Evolutionary conservation across 2,329 filamentous ascomycete species (phyloP).

Genomic region (Venturia nashicola): DNA sequence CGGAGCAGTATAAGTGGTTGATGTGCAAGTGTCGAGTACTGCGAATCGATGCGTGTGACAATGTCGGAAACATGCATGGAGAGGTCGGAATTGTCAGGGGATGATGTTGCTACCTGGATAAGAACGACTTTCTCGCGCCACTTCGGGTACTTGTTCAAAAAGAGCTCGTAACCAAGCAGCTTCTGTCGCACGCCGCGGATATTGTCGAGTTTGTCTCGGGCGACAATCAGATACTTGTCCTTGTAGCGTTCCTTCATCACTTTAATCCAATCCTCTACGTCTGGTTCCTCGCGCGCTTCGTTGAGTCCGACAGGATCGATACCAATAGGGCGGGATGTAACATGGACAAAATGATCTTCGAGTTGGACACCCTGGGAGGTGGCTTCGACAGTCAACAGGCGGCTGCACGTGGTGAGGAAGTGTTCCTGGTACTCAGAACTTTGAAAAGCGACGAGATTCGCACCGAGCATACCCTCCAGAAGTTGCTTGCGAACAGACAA

Average conservation of each 20-base stretch:
- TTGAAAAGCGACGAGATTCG: conserved; percentile 88
- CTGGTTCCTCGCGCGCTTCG: conserved; percentile 54
- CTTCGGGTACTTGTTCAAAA: conserved; percentile 85
- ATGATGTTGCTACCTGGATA: conserved; percentile 87
- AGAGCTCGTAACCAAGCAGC: conserved; percentile 80
- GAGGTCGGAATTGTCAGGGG: conserved; percentile 76
- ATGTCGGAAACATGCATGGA: conserved; percentile 86
- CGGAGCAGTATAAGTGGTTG: conserved; percentile 89
- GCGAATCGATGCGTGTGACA: conserved; percentile 85
- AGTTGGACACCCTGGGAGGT: conserved; percentile 79
- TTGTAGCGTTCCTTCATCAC: conserved; percentile 74
- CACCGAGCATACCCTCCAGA: conserved; percentile 82
- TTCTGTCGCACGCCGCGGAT: conserved; percentile 91
- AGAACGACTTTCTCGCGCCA: conserved; percentile 74
- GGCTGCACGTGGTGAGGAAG: conserved; percentile 90
- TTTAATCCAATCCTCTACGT: conserved; percentile 67
- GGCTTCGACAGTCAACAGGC: conserved; percentile 79
- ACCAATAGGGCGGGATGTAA: conserved; percentile 74
- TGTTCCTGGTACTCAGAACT: conserved; percentile 87
- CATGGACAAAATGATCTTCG: conserved; percentile 87
- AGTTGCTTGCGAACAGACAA: conserved; percentile 76
- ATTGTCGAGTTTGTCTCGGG: conserved; percentile 85
- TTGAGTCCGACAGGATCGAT: conserved; percentile 73
- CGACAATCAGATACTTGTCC: conserved; percentile 82
- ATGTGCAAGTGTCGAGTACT: conserved; percentile 80